Percentiles rank a stretch among this genome's conserved stretches.
phyloP scores from a whole-genome alignment of 345 rosid species.

The Eucalyptus cladocalyx region DNA sequence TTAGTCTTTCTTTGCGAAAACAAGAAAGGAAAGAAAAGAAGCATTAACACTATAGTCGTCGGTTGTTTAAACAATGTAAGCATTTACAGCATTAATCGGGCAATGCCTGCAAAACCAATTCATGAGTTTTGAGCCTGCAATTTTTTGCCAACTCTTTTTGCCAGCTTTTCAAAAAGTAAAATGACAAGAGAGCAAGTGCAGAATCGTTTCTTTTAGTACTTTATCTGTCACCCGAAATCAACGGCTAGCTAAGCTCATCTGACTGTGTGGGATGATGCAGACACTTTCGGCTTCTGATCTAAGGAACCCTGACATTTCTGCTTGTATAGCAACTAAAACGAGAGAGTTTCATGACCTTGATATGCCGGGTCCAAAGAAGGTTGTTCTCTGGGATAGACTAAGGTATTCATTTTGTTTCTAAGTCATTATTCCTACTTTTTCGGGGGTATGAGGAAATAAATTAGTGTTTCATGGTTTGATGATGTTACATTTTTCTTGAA shows the following conservation, averaged over 20 bases:
- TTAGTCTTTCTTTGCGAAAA: neutral
- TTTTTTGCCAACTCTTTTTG: neutral
- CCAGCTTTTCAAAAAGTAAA: neutral
- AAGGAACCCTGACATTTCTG: conserved; percentile 45
- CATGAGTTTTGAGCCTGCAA: neutral
- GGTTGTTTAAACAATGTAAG: neutral
- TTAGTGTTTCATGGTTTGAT: neutral
- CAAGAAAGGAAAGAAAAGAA: neutral
- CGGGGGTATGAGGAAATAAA: neutral
- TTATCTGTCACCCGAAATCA: neutral
- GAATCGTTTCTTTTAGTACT: neutral
- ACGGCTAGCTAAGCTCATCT: neutral
- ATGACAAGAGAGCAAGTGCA: neutral
- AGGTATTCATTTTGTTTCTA: conserved; percentile 19
- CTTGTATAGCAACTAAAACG: conserved; percentile 57
- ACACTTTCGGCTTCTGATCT: conserved; percentile 70
- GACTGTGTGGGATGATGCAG: conserved; percentile 15
- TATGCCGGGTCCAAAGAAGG: conserved; percentile 41
- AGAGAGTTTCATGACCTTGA: conserved; percentile 71
- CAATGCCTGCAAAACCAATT: neutral
- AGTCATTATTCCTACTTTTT: neutral
- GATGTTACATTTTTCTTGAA: neutral
- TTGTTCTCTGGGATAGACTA: conserved; percentile 57
- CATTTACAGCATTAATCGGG: neutral
- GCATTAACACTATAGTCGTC: neutral